Evolutionary conservation across 2,329 filamentous ascomycete species (phyloP), one percentile per base, ranked within the genome.

Genomic region (Davidsoniella virescens): DNA sequence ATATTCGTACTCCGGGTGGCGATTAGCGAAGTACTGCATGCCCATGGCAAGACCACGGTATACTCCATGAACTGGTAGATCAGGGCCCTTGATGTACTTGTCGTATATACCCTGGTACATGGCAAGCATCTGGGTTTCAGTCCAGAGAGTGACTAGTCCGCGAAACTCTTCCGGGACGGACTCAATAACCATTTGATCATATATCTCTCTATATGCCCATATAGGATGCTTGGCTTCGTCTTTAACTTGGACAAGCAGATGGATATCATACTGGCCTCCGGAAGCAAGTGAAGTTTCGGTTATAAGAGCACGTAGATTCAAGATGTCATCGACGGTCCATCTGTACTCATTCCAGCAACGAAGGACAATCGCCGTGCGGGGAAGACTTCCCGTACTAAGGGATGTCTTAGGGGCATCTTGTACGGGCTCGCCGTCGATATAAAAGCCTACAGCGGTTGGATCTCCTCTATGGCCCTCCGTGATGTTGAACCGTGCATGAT

Each of bases 11-110:
- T 94, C 87, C 1, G 85, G 84, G 63, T 94, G 87, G 58, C 78
- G 75, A 60, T 88, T 80, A 5, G 88, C 85, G 62, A 96, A 96
- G 64, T 90, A 84, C 60, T 95, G 88, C 69, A 96, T 80, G 0
- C 88, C 87, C 86, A 96, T 94, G 59, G 87, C 87, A 8, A 92
- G 77, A 50, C 86, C 88, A 48, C 92, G 83, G 66, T 96, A 96
- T 7, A 93, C 87, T 16, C 88, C 88, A 62, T 96, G 88, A 1
- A 94, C 79, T 1, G 85, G 84, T 51, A 93, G 72, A 47, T 83
- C 72, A 1, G 74, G 74, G 0, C 76, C 77, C 14, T 73, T 70
- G 41, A 68, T 67, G 64, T 80, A 87, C 43, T 84, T 77, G 55
- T 93, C 86, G 59, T 86, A 81, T 23, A 94, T 80, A 45, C 84